Base-by-base conservation (phyloP, 176 grass and related monocot genomes). In the Puccinellia tenuiflora region DNA sequence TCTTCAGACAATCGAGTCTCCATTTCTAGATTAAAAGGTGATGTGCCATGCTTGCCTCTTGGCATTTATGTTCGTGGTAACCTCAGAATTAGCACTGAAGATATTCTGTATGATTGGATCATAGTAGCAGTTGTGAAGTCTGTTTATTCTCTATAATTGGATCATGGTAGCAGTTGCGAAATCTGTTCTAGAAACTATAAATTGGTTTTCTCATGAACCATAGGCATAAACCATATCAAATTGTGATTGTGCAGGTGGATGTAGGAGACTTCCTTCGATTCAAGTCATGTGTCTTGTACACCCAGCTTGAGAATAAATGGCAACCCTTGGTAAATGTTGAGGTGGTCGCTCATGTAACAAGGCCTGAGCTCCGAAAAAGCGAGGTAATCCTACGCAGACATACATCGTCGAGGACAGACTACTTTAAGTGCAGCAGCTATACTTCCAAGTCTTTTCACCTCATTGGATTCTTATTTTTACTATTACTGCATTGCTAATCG, bases 221-320 rank as follows among this genome's bases (percentile, higher is more conserved):
- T 14, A 56, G 12, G 39, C 63, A 61, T 90, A 80, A n/a, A 83
- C 30, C 12, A 21, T 86, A 24, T 42, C 7, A 3, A 67, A 9
- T 64, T 72, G 13, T 83, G 37, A 46, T 86, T 83, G 38, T 18
- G 38, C 74, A 96, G 96, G 96, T 99, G 65, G 96, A 99, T 80
- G 96, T 99, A 65, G 93, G 93, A 71, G 96, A 99, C 68, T 96
- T 99, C n/a, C 89, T 96, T 54, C 89, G 96, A 53, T 85, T 99
- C 83, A 99, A 99, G 84, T 99, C 93, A 71, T 99, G 96, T 76
- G 91, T 92, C 56, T 77, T 99, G 64, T 99, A 92, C 63, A 99
- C 96, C 42, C 87, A 99, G 90, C 79, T 88, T 61, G 89, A 94
- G 40, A 96, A 96, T 85, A 81, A 81, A 66, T 78, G 91, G 80